These are phyloP conservation scores for Arabidopsis arenosa DNA, from an alignment of 345 rosid genomes.

Conservation along the genomic window DNA sequence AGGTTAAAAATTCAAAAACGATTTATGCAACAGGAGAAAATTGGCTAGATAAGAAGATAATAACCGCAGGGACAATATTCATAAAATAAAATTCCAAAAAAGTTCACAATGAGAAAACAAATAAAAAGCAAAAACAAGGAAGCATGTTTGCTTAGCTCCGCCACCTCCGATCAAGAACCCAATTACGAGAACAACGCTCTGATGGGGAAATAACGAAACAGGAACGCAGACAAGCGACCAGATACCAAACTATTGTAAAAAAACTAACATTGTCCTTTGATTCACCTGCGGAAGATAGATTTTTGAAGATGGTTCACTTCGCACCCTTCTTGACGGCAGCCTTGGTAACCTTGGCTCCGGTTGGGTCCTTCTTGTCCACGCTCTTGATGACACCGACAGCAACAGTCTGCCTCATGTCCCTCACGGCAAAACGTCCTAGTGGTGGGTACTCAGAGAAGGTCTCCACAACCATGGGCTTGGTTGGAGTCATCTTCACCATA, in stretches of 20 bases:
- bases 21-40: no score
- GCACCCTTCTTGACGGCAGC: conserved; percentile 84
- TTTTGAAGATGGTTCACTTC: conserved; percentile 52
- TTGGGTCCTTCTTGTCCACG: conserved; percentile 85
- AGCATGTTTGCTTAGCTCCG: background rate
- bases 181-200: conserved; percentile 22
- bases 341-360: conserved; percentile 82
- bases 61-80: background rate
- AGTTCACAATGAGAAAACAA: background rate
- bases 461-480: conserved; percentile 93
- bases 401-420: conserved; percentile 79
- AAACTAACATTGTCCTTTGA: background rate
- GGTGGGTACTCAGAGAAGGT: conserved; percentile 84
- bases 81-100: background rate
- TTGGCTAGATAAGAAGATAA: no score
- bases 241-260: background rate
- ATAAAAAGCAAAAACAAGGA: background rate
- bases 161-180: conserved; percentile 49
- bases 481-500: conserved; percentile 78
- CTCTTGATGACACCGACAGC: conserved; percentile 92
- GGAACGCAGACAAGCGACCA: background rate
- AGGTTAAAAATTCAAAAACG: no score
- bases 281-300: background rate
- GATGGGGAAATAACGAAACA: conserved; percentile 14
- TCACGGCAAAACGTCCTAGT: conserved; percentile 79